These are phyloP conservation scores for Bjerkandera adusta DNA, from an alignment of 1,284 basidiomycete species.

Conservation along the genomic window DNA sequence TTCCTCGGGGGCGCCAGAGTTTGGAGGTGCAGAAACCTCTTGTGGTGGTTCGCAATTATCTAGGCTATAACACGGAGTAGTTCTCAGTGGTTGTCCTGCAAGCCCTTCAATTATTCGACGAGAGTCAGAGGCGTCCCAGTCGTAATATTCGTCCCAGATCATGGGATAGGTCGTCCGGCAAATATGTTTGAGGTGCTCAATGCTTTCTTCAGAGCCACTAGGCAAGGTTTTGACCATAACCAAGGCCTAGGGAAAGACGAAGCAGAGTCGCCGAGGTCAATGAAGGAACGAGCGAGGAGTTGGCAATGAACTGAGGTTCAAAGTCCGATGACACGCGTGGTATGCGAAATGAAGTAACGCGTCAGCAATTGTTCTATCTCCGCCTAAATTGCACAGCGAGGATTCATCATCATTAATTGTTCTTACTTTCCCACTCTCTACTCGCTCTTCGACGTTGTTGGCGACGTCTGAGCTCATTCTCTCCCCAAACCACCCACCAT, in stretches of 20 bases:
- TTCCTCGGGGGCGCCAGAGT: background rate
- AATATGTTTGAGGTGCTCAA: constrained; percentile 1
- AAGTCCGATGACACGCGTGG: background rate
- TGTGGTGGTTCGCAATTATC: background rate
- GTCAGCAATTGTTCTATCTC: too few relatives aligned
- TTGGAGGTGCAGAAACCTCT: background rate
- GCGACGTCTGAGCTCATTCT: background rate
- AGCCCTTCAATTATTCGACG: background rate
- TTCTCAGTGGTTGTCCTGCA: background rate
- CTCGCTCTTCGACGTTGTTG: constrained; percentile 3
- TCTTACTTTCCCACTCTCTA: background rate
- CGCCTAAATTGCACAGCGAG: too few relatives aligned
- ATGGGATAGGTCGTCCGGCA: too few relatives aligned
- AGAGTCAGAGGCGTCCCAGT: background rate
- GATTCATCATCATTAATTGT: too few relatives aligned
- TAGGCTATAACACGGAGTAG: background rate
- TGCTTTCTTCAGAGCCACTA: background rate
- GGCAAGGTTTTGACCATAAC: background rate
- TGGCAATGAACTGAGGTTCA: background rate
- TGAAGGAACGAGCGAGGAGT: background rate
- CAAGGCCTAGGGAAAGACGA: background rate
- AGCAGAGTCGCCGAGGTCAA: background rate
- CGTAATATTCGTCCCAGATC: constrained; percentile 14
- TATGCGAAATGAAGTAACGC: background rate
- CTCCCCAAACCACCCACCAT: constrained; percentile 17